A percentile compares a stretch with the other conserved stretches of the same genome.
Evolutionary conservation across 257 asterid species (phyloP).

Genomic region (Gentiana macrophylla): DNA sequence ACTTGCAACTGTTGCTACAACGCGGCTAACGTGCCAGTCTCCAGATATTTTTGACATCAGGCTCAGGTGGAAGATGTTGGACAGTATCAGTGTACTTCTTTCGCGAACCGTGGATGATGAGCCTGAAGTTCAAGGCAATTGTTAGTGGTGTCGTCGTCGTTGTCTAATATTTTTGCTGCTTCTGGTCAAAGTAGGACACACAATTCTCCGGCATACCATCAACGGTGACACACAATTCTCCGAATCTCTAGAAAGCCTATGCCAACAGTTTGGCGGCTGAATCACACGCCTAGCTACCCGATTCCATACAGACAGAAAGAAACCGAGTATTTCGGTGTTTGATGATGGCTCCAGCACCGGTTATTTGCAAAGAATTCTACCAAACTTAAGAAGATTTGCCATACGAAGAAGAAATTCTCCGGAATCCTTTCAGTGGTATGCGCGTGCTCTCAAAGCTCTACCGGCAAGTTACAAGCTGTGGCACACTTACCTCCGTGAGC

Average conservation of each 20-base stretch:
- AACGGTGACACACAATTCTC: too few species aligned
- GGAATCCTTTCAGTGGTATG: constrained; percentile 75
- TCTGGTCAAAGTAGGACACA: too few species aligned
- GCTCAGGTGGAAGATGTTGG: constrained; percentile 80
- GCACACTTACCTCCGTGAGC: constrained; percentile 93
- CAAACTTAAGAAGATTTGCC: constrained; percentile 56
- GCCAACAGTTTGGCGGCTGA: too few species aligned
- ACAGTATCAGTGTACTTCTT: constrained; percentile 79
- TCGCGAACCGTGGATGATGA: constrained; percentile 72
- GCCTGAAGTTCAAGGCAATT: constrained; percentile 53
- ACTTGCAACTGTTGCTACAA: constrained; percentile 74
- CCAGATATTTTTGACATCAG: constrained; percentile 46
- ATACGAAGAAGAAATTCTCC: constrained; percentile 15
- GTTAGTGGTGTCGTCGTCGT: too few species aligned
- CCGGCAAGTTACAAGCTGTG: constrained; percentile 94
- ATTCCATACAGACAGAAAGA: neutral
- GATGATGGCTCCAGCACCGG: constrained; percentile 2
- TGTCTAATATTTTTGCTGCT: too few species aligned
- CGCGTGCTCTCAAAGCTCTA: constrained; percentile 71
- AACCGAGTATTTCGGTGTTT: neutral
- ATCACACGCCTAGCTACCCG: too few species aligned
- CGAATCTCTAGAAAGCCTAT: too few species aligned
- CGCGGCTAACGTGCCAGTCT: constrained; percentile 62
- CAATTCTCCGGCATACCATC: too few species aligned
- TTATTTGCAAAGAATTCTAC: constrained; percentile 40